phyloP scores from a whole-genome alignment of 768 basidiomycete genomes.

The Terana coerulea region DNA sequence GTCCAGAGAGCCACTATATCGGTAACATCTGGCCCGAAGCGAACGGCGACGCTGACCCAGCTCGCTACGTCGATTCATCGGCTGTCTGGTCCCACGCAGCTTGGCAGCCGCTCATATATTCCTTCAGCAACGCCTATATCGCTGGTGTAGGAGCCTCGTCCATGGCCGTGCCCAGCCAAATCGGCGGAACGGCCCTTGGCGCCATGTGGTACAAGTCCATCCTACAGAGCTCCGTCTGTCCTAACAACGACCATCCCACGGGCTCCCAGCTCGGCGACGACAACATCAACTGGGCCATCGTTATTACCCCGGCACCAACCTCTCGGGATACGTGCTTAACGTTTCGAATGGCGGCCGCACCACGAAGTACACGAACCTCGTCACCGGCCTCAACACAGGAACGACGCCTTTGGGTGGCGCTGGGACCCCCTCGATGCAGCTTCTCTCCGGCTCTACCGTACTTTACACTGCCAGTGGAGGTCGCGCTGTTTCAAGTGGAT shows the following conservation, averaged over 20 bases:
- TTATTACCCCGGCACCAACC: not conserved
- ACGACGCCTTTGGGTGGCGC: not conserved
- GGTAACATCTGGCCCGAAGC: not conserved
- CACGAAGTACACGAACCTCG: not conserved
- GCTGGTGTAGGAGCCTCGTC: not conserved
- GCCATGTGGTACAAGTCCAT: constrained; percentile 2
- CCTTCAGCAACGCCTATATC: not conserved
- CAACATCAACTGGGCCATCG: not conserved
- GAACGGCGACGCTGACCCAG: not conserved
- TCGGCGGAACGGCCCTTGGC: not conserved
- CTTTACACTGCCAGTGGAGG: not conserved
- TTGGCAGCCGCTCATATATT: not conserved
- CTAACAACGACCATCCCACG: not conserved
- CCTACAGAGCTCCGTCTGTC: not conserved
- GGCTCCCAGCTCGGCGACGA: not conserved
- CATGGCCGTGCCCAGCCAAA: not conserved
- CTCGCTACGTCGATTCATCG: not conserved
- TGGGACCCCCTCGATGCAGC: not conserved
- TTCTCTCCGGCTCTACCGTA: not conserved
- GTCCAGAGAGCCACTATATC: not conserved
- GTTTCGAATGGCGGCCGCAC: not conserved
- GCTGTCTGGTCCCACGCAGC: constrained; percentile 1
- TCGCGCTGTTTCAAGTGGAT: not conserved
- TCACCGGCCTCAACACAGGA: not conserved
- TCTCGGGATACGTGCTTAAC: not conserved